Evolutionary conservation across 2,329 filamentous ascomycete species (phyloP).

Genomic region (Nannizziopsis barbatae): DNA sequence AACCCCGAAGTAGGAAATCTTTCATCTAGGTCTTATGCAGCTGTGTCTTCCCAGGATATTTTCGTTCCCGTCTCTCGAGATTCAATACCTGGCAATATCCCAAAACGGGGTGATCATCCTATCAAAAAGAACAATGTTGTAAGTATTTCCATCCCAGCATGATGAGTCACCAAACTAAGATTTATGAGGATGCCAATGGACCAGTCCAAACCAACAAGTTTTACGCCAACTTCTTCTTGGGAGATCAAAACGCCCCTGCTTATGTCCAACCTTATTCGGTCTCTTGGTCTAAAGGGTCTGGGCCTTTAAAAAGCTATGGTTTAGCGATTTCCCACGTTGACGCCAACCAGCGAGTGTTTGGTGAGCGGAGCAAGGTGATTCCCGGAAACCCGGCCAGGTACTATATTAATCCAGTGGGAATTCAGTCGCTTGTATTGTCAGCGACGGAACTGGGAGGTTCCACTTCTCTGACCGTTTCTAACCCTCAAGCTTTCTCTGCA

Average conservation of each 20-base stretch:
- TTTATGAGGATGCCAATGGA: slow-evolving; percentile 22
- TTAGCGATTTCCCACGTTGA: slow-evolving; percentile 67
- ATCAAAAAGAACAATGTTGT: slow-evolving; percentile 32
- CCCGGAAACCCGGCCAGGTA: slow-evolving; percentile 52
- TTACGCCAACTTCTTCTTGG: slow-evolving; percentile 69
- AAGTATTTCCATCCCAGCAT: slow-evolving; percentile 15
- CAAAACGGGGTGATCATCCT: slow-evolving; percentile 33
- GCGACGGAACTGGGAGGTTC: slow-evolving; percentile 57
- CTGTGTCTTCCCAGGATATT: slow-evolving; percentile 32
- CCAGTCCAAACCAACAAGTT: slow-evolving; percentile 47
- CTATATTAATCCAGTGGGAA: slow-evolving; percentile 70
- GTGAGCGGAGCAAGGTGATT: slow-evolving; percentile 42
- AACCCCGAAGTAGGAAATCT: neutral
- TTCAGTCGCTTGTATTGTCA: slow-evolving; percentile 70
- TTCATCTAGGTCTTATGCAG: neutral
- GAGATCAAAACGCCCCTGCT: slow-evolving; percentile 54
- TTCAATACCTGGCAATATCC: slow-evolving; percentile 30
- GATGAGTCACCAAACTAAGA: slow-evolving; percentile 11
- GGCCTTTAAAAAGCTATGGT: slow-evolving; percentile 58
- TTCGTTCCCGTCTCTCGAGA: slow-evolving; percentile 34
- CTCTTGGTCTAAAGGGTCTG: slow-evolving; percentile 54
- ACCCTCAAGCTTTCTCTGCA: slow-evolving; percentile 46
- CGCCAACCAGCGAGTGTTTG: slow-evolving; percentile 54
- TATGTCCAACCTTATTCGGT: slow-evolving; percentile 69
- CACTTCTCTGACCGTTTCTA: slow-evolving; percentile 47